Evolutionary conservation across 2,329 filamentous ascomycete species (phyloP).

Genomic region (Ceratocystis alfenasii): DNA sequence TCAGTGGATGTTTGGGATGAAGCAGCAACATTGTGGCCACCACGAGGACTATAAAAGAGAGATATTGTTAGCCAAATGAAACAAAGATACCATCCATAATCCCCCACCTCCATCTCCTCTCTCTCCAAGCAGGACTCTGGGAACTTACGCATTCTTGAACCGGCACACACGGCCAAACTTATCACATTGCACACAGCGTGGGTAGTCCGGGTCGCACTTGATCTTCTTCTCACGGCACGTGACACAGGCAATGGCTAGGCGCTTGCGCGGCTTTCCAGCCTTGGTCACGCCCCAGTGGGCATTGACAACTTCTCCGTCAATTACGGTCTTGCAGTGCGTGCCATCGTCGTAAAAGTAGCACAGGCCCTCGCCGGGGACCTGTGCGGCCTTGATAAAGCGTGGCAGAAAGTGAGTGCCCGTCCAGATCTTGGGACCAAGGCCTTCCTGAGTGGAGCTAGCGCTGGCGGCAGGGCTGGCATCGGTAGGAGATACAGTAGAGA

Average conservation of each 20-base stretch:
- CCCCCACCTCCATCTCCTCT: too few species aligned
- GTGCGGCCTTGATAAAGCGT: constrained; percentile 50
- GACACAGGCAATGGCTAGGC: constrained; percentile 81
- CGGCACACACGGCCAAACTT: constrained; percentile 80
- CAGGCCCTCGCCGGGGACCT: constrained; percentile 64
- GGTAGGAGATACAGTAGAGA: neutral
- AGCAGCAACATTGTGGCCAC: constrained; percentile 46
- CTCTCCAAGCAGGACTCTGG: neutral
- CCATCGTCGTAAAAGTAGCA: constrained; percentile 84
- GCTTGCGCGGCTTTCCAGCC: constrained; percentile 82
- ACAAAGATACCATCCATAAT: too few species aligned
- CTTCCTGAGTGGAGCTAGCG: constrained; percentile 43
- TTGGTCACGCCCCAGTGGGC: constrained; percentile 91
- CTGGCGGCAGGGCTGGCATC: constrained; percentile 30
- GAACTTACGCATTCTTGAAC: constrained; percentile 71
- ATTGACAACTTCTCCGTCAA: constrained; percentile 78
- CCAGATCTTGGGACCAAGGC: constrained; percentile 56
- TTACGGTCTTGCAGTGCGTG: constrained; percentile 66
- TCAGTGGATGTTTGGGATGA: constrained; percentile 36
- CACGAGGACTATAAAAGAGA: constrained; percentile 37
- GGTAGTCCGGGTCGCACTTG: constrained; percentile 82
- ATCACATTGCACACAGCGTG: constrained; percentile 81
- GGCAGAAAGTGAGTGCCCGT: constrained; percentile 55
- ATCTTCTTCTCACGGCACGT: constrained; percentile 96
- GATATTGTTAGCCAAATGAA: neutral